Evolutionary conservation across 2,329 filamentous ascomycete species (phyloP).

Genomic region (Phaeosphaeria sp.): DNA sequence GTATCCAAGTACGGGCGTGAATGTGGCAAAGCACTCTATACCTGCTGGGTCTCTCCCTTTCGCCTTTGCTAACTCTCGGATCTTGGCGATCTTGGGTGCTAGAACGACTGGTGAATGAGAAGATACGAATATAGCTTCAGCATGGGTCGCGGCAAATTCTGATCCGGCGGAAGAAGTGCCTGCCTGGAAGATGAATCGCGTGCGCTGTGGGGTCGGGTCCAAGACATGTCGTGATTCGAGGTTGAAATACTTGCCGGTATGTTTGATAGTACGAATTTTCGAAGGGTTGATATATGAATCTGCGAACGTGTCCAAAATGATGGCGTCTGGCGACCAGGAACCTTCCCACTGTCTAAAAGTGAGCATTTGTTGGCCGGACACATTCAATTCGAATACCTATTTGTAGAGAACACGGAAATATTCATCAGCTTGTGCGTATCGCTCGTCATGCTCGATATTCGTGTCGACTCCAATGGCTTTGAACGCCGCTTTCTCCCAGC

Average conservation of each 20-base stretch:
- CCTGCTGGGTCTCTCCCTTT: slow-evolving; percentile 63
- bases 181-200: slow-evolving; percentile 57
- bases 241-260: slow-evolving; percentile 63
- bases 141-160: slow-evolving; percentile 63
- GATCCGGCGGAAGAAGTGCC: slow-evolving; percentile 65
- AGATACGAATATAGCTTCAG: slow-evolving; percentile 67
- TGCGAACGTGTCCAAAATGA: slow-evolving; percentile 59
- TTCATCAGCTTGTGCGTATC: slow-evolving; percentile 72
- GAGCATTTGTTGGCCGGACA: not conserved
- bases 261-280: slow-evolving; percentile 66
- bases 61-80: slow-evolving; percentile 58
- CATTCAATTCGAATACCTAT: slow-evolving; percentile 37
- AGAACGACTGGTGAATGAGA: slow-evolving; percentile 59
- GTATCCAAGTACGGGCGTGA: slow-evolving; percentile 43
- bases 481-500: slow-evolving; percentile 67
- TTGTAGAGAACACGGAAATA: slow-evolving; percentile 70
- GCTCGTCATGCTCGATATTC: slow-evolving; percentile 66
- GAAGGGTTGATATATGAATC: slow-evolving; percentile 66
- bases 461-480: slow-evolving; percentile 66
- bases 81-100: slow-evolving; percentile 59
- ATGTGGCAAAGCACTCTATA: slow-evolving; percentile 59
- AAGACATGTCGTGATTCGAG: slow-evolving; percentile 55
- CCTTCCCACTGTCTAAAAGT: slow-evolving; percentile 58
- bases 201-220: slow-evolving; percentile 50
- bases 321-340: slow-evolving; percentile 62